Percentiles rank a stretch among this genome's conserved stretches.
phyloP scores from a whole-genome alignment of 495 filamentous ascomycete species.

The Apodospora peruviana region DNA sequence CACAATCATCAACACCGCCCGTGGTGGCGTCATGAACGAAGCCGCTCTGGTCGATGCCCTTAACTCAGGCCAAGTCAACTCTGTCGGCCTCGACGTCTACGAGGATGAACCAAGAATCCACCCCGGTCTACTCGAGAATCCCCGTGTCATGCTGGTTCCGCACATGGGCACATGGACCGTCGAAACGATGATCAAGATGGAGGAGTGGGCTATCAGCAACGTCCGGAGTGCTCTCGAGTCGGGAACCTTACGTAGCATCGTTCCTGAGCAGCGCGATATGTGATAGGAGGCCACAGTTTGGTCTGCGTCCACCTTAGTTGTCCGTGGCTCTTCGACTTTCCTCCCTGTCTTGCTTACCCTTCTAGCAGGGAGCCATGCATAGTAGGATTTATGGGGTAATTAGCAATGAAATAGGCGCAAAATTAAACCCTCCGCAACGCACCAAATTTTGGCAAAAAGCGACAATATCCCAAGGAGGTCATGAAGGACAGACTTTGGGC shows the following conservation, averaged over 20 bases:
- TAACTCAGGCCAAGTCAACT: conserved; percentile 60
- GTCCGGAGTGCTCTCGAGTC: conserved; percentile 56
- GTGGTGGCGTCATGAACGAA: conserved; percentile 67
- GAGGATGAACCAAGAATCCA: conserved; percentile 74
- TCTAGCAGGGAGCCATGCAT: no score
- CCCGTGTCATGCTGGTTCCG: conserved; percentile 66
- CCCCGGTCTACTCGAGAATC: conserved; percentile 61
- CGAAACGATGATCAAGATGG: conserved; percentile 71
- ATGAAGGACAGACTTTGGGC: no score
- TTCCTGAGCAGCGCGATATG: conserved; percentile 57
- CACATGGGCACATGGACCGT: conserved; percentile 70
- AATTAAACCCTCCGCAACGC: no score
- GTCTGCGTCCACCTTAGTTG: no score
- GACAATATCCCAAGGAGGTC: no score
- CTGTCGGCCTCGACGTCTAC: conserved; percentile 73
- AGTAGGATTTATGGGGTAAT: no score
- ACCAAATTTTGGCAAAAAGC: no score
- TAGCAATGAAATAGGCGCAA: no score
- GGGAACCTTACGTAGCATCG: conserved; percentile 61
- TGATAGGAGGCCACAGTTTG: no score
- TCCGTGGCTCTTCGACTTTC: background rate
- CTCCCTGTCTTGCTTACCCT: no score
- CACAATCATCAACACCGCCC: conserved; percentile 67
- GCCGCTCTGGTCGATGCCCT: conserved; percentile 65
- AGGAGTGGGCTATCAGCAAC: conserved; percentile 66